Evolutionary conservation across 2,329 filamentous ascomycete species (phyloP), one percentile per base, ranked within the genome.

Genomic region (Botrytis sinoallii): DNA sequence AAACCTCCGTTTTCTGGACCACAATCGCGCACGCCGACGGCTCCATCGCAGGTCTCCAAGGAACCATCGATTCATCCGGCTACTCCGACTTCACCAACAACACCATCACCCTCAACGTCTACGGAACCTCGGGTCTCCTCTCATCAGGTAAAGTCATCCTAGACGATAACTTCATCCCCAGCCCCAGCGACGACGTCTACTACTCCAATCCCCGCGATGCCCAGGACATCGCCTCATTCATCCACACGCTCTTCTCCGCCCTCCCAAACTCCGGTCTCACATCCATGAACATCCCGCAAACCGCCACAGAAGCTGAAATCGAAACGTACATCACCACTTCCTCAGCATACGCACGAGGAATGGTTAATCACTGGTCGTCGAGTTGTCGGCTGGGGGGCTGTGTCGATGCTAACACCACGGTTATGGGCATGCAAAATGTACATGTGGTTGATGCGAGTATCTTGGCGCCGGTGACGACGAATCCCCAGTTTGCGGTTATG

Each of bases 71-170:
- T 79, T 84, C 84, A 0, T 80, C 84, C 0, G 87, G 87, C 4
- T 84, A 81, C 59, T 78, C 80, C 1, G 84, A 81, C 14, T 85
- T 79, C 76, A 83, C 78, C 48, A 82, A 82, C 70, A 82, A 85
- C 74, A 87, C 85, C 74, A 85, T 89, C 70, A 88, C 86, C 0
- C 82, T 89, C 32, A 89, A 89, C 78, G 80, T 89, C 7, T 89
- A 89, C 80, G 87, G 87, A 14, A 89, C 87, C 0, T 88, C 86
- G 0, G 87, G 87, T 1, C 81, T 88, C 35, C 82, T 83, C 9
- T 88, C 87, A 3, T 79, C 82, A 0, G 86, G 86, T 1, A 81
- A 82, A 7, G 86, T 88, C 5, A 77, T 82, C 10, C 82, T 88
- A 0, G 84, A 86, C 66, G 79, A 80, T 1, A 83, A 83, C 1